Evolutionary conservation across 805 yeast genomes (phyloP), one percentile per base, ranked within the genome.

Genomic region (Starmerella riodocensis): DNA sequence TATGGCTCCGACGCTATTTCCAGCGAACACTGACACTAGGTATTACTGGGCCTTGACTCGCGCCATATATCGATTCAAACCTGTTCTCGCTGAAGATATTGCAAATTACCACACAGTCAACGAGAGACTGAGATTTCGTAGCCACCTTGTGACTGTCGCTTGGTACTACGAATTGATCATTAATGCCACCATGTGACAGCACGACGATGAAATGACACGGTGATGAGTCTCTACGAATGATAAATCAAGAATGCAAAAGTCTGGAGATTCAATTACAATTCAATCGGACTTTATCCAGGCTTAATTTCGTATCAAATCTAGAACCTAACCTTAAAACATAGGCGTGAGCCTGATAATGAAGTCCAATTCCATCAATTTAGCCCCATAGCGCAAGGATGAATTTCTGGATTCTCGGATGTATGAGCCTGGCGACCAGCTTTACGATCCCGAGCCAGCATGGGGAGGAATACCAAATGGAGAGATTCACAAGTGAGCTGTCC

Each of bases 21-120:
- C 79, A 2, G 85, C 78, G 17, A 78, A 77, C 57, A 78, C 86
- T 3, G 86, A 79, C 53, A 78, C 85, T 4, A 61, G 64, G 41
- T 65, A 69, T 51, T 79, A 75, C 57, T 76, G 83, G 84, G 53
- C 59, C 31, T 59, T 79, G 49, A 69, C 78, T 2, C 56, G 63
- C 27, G 69, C 77, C 51, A 75, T 79, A 37, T 79, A 65, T 61
- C 64, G 86, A 41, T 74, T 66, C 54, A 65, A 66, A 31, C 78
- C 82, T 11, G 69, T 67, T 24, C 56, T 60, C 17, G 48, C 55
- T 26, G 58, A 57, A 29, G 56, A 63, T 25, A 56, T 59, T 31
- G 46, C 50, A 14, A 64, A 61, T 32, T 54, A 57, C 23, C 85
- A 78, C 56, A 72, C 78, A 21, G 75, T 75, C 13, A 67, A 78